Evolutionary conservation across 1,284 basidiomycete genomes (phyloP).

Genomic region (Hortiboletus rubellus): DNA sequence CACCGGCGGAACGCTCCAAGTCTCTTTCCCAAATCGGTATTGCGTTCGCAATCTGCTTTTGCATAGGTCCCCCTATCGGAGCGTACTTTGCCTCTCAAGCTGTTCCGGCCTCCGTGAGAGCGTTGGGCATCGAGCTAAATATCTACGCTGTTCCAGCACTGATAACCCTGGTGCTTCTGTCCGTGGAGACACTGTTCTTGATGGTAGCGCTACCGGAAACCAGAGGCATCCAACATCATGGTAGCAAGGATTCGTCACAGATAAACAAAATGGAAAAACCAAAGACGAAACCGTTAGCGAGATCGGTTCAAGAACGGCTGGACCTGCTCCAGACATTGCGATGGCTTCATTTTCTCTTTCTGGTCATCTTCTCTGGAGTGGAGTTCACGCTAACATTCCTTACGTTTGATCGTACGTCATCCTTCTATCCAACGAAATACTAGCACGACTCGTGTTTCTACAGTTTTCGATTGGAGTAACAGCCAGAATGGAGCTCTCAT

Average conservation of each 20-base stretch:
- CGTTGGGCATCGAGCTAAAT: constrained; percentile 70
- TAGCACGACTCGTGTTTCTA: neutral
- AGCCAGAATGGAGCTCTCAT: constrained; percentile 85
- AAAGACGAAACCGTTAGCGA: constrained; percentile 27
- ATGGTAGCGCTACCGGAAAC: constrained; percentile 78
- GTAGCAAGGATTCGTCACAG: constrained; percentile 26
- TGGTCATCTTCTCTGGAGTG: constrained; percentile 86
- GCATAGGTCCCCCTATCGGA: constrained; percentile 81
- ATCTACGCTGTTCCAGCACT: constrained; percentile 84
- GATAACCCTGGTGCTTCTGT: constrained; percentile 70
- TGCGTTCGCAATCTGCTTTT: constrained; percentile 91
- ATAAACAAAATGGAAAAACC: constrained; percentile 18
- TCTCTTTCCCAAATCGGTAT: constrained; percentile 91
- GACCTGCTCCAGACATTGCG: constrained; percentile 56
- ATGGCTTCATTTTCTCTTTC: constrained; percentile 76
- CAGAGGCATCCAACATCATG: constrained; percentile 44
- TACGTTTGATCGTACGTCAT: constrained; percentile 75
- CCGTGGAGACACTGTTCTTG: constrained; percentile 72
- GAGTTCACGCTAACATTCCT: constrained; percentile 93
- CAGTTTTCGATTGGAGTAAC: constrained; percentile 88
- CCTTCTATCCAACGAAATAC: neutral
- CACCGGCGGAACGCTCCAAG: constrained; percentile 72
- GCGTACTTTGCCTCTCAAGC: constrained; percentile 77
- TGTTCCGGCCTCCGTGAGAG: constrained; percentile 55
- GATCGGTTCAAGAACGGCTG: constrained; percentile 52